These are phyloP conservation scores for Globisporangium sylvaticum DNA, from an alignment of 352 stramenopile species.

Conservation along the genomic window DNA sequence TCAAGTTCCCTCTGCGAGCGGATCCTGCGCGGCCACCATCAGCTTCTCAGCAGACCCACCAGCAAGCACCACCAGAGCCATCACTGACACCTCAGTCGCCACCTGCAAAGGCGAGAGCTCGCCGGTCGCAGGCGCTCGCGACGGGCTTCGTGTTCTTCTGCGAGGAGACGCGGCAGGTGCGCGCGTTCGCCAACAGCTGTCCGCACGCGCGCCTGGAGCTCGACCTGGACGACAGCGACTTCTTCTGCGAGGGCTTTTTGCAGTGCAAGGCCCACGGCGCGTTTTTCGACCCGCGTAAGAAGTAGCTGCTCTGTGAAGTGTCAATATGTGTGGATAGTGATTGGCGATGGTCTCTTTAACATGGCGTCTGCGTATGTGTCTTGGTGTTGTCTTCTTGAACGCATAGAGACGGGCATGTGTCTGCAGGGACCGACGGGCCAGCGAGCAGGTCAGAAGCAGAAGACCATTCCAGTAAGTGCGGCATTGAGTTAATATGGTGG, in stretches of 20 bases:
- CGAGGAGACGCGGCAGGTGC: conserved; percentile 33
- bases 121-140: conserved; percentile 21
- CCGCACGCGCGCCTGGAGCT: conserved; percentile 70
- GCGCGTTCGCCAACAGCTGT: conserved; percentile 63
- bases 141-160: conserved; percentile 71
- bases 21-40: neutral
- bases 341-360: neutral
- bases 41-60: neutral
- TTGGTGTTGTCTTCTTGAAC: neutral
- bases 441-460: conserved; percentile 19
- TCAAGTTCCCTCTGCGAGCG: conserved; percentile 58
- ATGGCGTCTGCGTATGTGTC: neutral
- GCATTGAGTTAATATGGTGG: neutral
- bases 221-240: conserved; percentile 77
- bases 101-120: conserved; percentile 4
- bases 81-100: neutral
- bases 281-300: conserved; percentile 67
- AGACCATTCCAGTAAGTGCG: conserved; percentile 29
- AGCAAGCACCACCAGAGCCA: too few relatives aligned
- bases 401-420: conserved; percentile 53
- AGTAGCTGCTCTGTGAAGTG: neutral
- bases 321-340: neutral
- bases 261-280: conserved; percentile 80
- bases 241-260: conserved; percentile 75
- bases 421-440: conserved; percentile 46